Evolutionary conservation across 176 grass and related monocot genomes (phyloP).

Genomic region (Bothriochloa decipiens): DNA sequence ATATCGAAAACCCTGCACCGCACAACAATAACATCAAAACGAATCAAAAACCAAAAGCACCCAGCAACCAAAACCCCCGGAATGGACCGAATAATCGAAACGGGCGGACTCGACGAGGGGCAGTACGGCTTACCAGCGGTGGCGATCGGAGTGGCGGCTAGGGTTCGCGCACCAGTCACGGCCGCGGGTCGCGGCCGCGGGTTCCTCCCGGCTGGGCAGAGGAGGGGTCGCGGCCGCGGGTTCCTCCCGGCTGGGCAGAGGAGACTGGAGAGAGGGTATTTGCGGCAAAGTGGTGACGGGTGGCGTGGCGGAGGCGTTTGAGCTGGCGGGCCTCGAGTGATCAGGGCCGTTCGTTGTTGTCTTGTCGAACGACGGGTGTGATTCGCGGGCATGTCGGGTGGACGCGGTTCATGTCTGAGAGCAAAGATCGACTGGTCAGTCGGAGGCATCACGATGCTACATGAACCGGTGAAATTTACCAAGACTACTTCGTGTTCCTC

Average conservation of each 20-base stretch:
- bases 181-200: slow-evolving; percentile 12
- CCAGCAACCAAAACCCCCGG: slow-evolving; percentile 40
- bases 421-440: background rate
- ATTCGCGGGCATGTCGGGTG: background rate
- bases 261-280: slow-evolving; percentile 28
- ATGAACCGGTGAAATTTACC: background rate
- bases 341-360: slow-evolving; percentile 9
- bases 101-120: background rate
- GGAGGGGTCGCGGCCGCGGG: too few species aligned
- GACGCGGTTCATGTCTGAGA: background rate
- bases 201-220: slow-evolving; percentile 11
- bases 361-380: background rate
- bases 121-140: slow-evolving; percentile 12
- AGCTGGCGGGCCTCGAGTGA: background rate
- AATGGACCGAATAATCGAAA: slow-evolving; percentile 23
- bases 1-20: slow-evolving; percentile 19
- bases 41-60: slow-evolving; percentile 35
- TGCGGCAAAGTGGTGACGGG: background rate
- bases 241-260: too few species aligned
- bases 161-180: slow-evolving; percentile 12
- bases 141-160: slow-evolving; percentile 29
- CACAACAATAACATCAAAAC: background rate
- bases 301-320: slow-evolving; percentile 1
- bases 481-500: too few species aligned
- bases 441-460: background rate